A percentile compares a stretch with the other conserved stretches of the same genome.
phyloP scores from a whole-genome alignment of 106 monocot species.

The Acanthochlamys bracteata region DNA sequence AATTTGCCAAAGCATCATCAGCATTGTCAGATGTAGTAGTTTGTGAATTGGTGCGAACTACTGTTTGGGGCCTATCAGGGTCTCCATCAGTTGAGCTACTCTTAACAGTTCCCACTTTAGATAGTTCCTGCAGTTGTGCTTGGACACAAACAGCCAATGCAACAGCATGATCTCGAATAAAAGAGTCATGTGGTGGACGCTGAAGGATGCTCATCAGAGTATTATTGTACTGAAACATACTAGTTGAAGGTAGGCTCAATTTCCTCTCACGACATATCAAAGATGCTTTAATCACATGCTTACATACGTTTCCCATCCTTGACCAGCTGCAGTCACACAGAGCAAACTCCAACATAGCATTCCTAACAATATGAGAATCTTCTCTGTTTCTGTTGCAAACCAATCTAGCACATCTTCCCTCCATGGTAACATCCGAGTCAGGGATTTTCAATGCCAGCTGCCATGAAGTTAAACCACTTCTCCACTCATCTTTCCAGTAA shows the following conservation, averaged over 20 bases:
- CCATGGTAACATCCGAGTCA: constrained; percentile 49
- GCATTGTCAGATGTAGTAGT: constrained; percentile 11
- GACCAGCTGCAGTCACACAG: constrained; percentile 78
- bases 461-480: constrained; percentile 75
- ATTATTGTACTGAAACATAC: constrained; percentile 43
- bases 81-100: background rate
- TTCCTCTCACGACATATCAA: constrained; percentile 36
- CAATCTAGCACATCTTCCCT: constrained; percentile 35
- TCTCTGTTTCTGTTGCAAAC: constrained; percentile 29
- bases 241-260: constrained; percentile 30
- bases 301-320: constrained; percentile 71
- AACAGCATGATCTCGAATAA: constrained; percentile 75
- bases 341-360: constrained; percentile 82
- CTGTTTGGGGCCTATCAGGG: constrained; percentile 5
- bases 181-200: constrained; percentile 66
- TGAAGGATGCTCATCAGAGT: constrained; percentile 51
- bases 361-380: constrained; percentile 31
- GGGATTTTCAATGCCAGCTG: constrained; percentile 41
- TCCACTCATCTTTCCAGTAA: constrained; percentile 97
- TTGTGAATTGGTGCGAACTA: background rate
- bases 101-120: constrained; percentile 4
- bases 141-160: constrained; percentile 53
- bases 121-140: constrained; percentile 42
- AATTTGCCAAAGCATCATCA: constrained; percentile 8
- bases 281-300: constrained; percentile 60